A percentile compares a stretch with the other conserved stretches of the same genome.
These are phyloP conservation scores for Gardenia jasminoides DNA, from an alignment of 257 asterid species.

Conservation along the genomic window DNA sequence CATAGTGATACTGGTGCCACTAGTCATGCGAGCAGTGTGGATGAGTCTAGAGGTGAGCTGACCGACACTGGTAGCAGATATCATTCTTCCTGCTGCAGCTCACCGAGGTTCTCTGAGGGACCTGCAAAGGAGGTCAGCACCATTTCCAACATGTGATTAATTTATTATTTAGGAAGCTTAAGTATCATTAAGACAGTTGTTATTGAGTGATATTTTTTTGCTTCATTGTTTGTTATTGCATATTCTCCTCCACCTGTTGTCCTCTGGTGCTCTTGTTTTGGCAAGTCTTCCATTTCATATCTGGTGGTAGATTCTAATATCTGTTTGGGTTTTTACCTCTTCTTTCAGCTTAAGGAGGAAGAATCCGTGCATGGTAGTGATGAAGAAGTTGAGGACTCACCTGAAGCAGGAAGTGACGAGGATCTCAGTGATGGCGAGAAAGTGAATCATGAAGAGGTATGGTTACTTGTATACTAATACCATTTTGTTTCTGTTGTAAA, in stretches of 20 bases:
- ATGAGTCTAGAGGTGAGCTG: slow-evolving; percentile 77
- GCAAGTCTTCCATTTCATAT: not conserved
- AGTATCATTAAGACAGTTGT: not conserved
- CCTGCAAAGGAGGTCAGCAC: slow-evolving; percentile 80
- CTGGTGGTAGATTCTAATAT: slow-evolving; percentile 9
- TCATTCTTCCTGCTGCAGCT: slow-evolving; percentile 92
- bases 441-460: slow-evolving; percentile 69
- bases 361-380: slow-evolving; percentile 92
- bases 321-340: slow-evolving; percentile 16
- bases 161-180: not conserved
- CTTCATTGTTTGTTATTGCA: not conserved
- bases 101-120: slow-evolving; percentile 81
- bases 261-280: not conserved
- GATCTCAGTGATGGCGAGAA: slow-evolving; percentile 63
- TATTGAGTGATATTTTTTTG: not conserved
- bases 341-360: slow-evolving; percentile 80
- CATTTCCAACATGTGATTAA: not conserved
- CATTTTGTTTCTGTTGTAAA: not conserved
- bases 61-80: slow-evolving; percentile 85
- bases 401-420: slow-evolving; percentile 84
- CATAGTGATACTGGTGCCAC: slow-evolving; percentile 86
- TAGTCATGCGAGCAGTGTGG: slow-evolving; percentile 88
- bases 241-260: not conserved
- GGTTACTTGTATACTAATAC: not conserved
- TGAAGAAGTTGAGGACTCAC: slow-evolving; percentile 81